phyloP scores from a whole-genome alignment of 2,329 filamentous ascomycete species.

The Talaromyces sp. region DNA sequence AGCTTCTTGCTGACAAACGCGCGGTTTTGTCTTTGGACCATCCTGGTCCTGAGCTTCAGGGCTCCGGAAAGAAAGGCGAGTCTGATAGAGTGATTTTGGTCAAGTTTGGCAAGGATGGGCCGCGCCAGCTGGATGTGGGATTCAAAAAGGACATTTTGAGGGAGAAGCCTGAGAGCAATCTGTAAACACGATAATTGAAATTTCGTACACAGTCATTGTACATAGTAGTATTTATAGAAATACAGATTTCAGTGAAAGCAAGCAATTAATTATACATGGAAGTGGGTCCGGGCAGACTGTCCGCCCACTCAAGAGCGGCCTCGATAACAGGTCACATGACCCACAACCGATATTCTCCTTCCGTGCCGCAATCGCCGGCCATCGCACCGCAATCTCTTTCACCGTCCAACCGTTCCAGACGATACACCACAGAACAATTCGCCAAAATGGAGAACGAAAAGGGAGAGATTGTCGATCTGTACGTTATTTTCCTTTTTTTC shows the following conservation, averaged over 20 bases:
- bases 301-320: conserved; percentile 9
- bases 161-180: conserved; percentile 21
- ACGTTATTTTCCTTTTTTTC: conserved; percentile 41
- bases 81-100: conserved; percentile 53
- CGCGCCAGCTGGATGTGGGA: conserved; percentile 50
- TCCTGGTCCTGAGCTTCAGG: conserved; percentile 53
- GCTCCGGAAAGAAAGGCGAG: conserved; percentile 44
- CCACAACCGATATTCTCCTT: conserved; percentile 18
- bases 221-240: background rate
- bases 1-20: conserved; percentile 41
- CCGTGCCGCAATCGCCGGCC: background rate
- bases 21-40: conserved; percentile 50
- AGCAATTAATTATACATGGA: background rate
- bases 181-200: conserved; percentile 18
- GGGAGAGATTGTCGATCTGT: conserved; percentile 99
- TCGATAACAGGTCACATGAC: conserved; percentile 36
- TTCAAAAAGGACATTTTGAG: conserved; percentile 42
- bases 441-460: conserved; percentile 99
- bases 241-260: background rate
- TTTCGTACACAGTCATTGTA: background rate
- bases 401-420: conserved; percentile 7
- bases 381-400: conserved; percentile 25
- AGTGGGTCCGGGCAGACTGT: background rate
- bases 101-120: conserved; percentile 53
- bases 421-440: conserved; percentile 25